phyloP scores from a whole-genome alignment of 179 eudicot genomes.

The Actinidia polygama region DNA sequence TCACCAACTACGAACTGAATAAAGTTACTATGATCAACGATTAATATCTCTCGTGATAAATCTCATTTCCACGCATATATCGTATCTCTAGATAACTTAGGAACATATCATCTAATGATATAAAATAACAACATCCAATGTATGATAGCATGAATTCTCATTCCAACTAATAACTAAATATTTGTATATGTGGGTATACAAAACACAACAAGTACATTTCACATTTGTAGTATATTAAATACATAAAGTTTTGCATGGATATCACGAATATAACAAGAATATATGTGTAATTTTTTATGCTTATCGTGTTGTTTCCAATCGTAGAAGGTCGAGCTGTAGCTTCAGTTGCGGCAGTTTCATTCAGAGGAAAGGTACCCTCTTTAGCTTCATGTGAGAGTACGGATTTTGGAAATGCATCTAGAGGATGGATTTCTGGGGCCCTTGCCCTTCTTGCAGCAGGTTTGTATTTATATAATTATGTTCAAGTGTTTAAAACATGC shows the following conservation, averaged over 20 bases:
- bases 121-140: too few species aligned
- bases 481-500: not conserved
- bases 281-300: not conserved
- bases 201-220: not conserved
- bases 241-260: not conserved
- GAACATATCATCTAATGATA: too few species aligned
- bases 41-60: too few species aligned
- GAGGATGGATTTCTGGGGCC: slow-evolving; percentile 68
- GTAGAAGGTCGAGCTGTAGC: slow-evolving; percentile 36
- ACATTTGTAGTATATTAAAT: not conserved
- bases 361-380: slow-evolving; percentile 62
- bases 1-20: too few species aligned
- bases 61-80: too few species aligned
- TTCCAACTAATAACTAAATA: too few species aligned
- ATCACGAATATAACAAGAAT: not conserved
- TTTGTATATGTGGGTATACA: not conserved
- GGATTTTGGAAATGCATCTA: slow-evolving; percentile 50
- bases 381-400: slow-evolving; percentile 60
- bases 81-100: too few species aligned
- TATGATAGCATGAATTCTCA: too few species aligned
- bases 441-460: slow-evolving; percentile 97
- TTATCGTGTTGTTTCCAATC: not conserved
- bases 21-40: too few species aligned
- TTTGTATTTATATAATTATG: slow-evolving; percentile 15
- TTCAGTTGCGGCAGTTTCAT: slow-evolving; percentile 64